Evolutionary conservation across 192 early-diverging fungal genomes (phyloP).

Genomic region (Spizellomyces sp.): DNA sequence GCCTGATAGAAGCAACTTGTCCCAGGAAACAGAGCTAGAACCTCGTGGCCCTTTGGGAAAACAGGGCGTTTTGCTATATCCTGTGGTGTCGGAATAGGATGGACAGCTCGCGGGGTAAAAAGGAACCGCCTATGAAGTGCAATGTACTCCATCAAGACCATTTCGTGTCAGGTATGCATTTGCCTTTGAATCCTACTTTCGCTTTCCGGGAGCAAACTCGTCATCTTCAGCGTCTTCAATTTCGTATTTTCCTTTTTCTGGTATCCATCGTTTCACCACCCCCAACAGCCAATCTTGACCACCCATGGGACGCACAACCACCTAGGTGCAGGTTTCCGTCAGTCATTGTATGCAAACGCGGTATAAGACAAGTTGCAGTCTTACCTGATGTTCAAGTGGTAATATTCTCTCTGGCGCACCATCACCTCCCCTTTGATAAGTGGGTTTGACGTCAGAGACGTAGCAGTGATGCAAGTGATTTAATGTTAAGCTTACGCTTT

Average conservation of each 20-base stretch:
- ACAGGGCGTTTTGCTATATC: constrained; percentile 22
- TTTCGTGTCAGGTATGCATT: background rate
- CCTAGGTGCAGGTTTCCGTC: constrained; percentile 11
- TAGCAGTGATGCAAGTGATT: background rate
- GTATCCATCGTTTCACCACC: constrained; percentile 31
- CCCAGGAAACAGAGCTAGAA: constrained; percentile 49
- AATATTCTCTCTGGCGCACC: background rate
- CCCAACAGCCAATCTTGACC: constrained; percentile 47
- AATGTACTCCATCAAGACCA: background rate
- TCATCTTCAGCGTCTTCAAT: constrained; percentile 53
- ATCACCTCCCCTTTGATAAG: background rate
- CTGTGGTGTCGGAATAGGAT: constrained; percentile 36
- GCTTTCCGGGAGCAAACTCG: constrained; percentile 29
- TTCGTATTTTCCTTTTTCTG: constrained; percentile 48
- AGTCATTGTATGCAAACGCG: background rate
- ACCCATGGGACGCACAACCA: constrained; percentile 34
- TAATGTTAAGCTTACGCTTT: constrained; percentile 10
- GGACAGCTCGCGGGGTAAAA: constrained; percentile 25
- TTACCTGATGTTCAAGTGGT: constrained; percentile 12
- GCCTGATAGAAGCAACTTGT: constrained; percentile 54
- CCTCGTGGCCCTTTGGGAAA: constrained; percentile 39
- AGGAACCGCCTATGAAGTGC: constrained; percentile 28
- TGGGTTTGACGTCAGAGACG: background rate
- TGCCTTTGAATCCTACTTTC: constrained; percentile 27
- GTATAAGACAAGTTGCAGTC: background rate